Percentiles rank a stretch among this genome's conserved stretches.
Conservation (phyloP, 352 stramenopile species). For the Phytophthora megakarya region DNA sequence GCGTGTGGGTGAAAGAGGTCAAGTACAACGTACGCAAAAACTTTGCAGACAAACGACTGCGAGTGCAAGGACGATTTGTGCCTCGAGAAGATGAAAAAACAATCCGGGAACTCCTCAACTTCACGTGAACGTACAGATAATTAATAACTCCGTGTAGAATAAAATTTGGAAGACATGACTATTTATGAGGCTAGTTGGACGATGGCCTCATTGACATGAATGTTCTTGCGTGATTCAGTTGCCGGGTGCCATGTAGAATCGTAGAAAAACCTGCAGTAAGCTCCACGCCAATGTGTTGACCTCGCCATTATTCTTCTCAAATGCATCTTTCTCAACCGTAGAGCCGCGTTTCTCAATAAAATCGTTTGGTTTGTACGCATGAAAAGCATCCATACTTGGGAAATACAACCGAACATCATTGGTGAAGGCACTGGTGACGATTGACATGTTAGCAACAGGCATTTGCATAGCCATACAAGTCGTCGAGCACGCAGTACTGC, state of each 20-base stretch:
- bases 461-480: slow-evolving; percentile 68
- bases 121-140: slow-evolving; percentile 44
- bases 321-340: slow-evolving; percentile 12
- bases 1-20: slow-evolving; percentile 92
- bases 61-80: slow-evolving; percentile 96
- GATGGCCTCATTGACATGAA: not conserved
- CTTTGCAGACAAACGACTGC: slow-evolving; percentile 95
- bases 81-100: slow-evolving; percentile 94
- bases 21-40: slow-evolving; percentile 98
- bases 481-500: slow-evolving; percentile 47
- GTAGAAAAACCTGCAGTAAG: slow-evolving; percentile 40
- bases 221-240: slow-evolving; percentile 16
- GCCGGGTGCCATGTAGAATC: slow-evolving; percentile 24
- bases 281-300: slow-evolving; percentile 42
- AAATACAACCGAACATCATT: slow-evolving; percentile 54
- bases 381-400: slow-evolving; percentile 40
- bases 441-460: slow-evolving; percentile 39
- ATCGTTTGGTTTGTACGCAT: slow-evolving; percentile 41
- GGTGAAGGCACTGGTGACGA: slow-evolving; percentile 54
- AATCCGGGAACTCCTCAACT: slow-evolving; percentile 70
- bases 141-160: slow-evolving; percentile 7
- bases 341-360: slow-evolving; percentile 31
- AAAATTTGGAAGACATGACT: slow-evolving; percentile 19
- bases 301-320: slow-evolving; percentile 36
- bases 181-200: slow-evolving; percentile 4